These are phyloP conservation scores for Thalassiosira gravida DNA, from an alignment of 352 stramenopile species.

Conservation along the genomic window DNA sequence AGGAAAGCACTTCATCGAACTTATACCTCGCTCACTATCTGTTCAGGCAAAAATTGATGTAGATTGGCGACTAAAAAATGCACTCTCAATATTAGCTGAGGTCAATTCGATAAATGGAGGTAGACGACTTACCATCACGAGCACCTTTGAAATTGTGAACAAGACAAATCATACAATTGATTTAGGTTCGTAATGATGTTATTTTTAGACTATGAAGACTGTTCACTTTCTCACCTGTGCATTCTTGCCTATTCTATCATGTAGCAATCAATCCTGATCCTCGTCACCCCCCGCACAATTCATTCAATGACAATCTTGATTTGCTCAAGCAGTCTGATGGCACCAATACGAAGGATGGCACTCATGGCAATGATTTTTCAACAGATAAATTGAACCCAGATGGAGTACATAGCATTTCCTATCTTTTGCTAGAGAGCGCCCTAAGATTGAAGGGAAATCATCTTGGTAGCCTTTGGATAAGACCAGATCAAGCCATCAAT, in stretches of 20 bases:
- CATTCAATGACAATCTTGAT: constrained; percentile 13
- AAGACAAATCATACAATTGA: constrained; percentile 29
- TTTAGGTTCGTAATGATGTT: not conserved
- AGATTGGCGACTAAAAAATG: constrained; percentile 86
- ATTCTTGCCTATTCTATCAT: constrained; percentile 17
- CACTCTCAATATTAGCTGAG: constrained; percentile 86
- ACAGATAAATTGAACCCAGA: constrained; percentile 61
- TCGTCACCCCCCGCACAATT: constrained; percentile 23
- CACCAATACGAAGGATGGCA: constrained; percentile 7
- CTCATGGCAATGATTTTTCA: constrained; percentile 26
- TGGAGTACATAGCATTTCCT: constrained; percentile 76
- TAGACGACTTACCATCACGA: constrained; percentile 77
- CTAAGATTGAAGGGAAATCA: constrained; percentile 74
- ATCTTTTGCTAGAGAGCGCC: constrained; percentile 83
- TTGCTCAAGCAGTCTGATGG: constrained; percentile 17
- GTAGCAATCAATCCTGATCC: constrained; percentile 53
- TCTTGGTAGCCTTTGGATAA: constrained; percentile 85
- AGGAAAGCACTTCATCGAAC: constrained; percentile 77
- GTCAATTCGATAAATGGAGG: constrained; percentile 86
- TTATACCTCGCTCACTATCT: constrained; percentile 71
- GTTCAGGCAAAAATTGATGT: constrained; percentile 67
- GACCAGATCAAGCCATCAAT: constrained; percentile 62
- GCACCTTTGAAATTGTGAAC: constrained; percentile 84
- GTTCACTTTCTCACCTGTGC: not conserved
- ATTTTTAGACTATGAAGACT: not conserved